Conservation (phyloP, 1,139 yeast species). For the Pichia sp. region DNA sequence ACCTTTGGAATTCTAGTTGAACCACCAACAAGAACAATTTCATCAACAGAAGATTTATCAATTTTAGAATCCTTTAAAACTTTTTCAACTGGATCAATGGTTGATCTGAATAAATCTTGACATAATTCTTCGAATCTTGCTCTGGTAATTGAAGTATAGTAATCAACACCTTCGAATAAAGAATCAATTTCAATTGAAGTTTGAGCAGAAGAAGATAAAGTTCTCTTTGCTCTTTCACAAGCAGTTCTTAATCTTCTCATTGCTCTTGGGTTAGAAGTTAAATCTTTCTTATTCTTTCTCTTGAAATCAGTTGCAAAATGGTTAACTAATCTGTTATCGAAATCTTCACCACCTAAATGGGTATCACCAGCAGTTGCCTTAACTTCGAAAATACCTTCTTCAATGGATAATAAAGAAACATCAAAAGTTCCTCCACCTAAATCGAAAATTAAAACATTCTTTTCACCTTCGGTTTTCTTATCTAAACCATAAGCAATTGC, state of each 20-base stretch:
- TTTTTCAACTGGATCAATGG: conserved; percentile 77
- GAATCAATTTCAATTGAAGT: conserved; percentile 80
- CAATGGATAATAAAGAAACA: conserved; percentile 89
- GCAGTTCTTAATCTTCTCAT: conserved; percentile 85
- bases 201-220: conserved; percentile 76
- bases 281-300: conserved; percentile 88
- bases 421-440: conserved; percentile 98
- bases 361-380: conserved; percentile 99
- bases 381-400: conserved; percentile 97
- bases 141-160: conserved; percentile 74
- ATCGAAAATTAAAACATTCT: conserved; percentile 79
- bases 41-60: conserved; percentile 73
- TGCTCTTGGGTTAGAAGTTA: conserved; percentile 87
- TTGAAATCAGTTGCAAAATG: conserved; percentile 89
- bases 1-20: conserved; percentile 89
- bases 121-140: conserved; percentile 85
- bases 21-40: conserved; percentile 84
- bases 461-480: conserved; percentile 81
- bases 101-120: conserved; percentile 74
- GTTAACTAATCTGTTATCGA: conserved; percentile 90
- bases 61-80: conserved; percentile 73
- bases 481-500: conserved; percentile 97
- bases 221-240: conserved; percentile 85
- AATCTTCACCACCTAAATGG: conserved; percentile 99
- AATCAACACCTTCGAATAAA: conserved; percentile 68